Evolutionary conservation across 1,284 basidiomycete species (phyloP).

Genomic region (Sutorius eximius): DNA sequence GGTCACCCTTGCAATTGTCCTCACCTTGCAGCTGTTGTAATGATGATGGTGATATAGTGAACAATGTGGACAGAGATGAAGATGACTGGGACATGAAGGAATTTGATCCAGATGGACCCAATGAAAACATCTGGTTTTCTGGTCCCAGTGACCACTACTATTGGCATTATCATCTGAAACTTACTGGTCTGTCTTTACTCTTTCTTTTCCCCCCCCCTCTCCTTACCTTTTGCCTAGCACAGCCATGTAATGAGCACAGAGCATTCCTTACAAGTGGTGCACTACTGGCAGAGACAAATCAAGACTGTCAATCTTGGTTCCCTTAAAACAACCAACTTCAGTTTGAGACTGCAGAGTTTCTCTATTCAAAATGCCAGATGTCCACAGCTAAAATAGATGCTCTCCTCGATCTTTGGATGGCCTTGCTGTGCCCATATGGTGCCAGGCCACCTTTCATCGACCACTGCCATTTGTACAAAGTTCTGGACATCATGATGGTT

Average conservation of each 20-base stretch:
- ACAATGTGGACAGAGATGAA: neutral
- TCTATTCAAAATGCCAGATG: neutral
- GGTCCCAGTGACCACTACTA: slow-evolving; percentile 1
- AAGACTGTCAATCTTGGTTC: neutral
- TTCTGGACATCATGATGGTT: neutral
- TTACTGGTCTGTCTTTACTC: neutral
- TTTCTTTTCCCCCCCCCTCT: neutral
- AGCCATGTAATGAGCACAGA: neutral
- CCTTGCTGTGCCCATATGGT: neutral
- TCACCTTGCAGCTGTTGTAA: too few relatives aligned
- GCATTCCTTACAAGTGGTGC: neutral
- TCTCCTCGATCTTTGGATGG: neutral
- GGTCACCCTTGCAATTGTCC: too few relatives aligned
- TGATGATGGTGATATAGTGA: too few relatives aligned
- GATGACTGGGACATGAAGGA: too few relatives aligned
- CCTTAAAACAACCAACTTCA: neutral
- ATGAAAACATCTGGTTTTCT: neutral
- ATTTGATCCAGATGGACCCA: too few relatives aligned
- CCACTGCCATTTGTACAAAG: neutral
- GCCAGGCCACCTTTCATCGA: neutral
- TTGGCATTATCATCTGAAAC: slow-evolving; percentile 1
- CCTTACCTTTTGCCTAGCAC: neutral
- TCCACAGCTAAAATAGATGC: neutral
- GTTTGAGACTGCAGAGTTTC: neutral
- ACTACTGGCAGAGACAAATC: neutral